Evolutionary conservation across 495 filamentous ascomycete species (phyloP), one percentile per base, ranked within the genome.

Genomic region (Aspergillus indologenus): DNA sequence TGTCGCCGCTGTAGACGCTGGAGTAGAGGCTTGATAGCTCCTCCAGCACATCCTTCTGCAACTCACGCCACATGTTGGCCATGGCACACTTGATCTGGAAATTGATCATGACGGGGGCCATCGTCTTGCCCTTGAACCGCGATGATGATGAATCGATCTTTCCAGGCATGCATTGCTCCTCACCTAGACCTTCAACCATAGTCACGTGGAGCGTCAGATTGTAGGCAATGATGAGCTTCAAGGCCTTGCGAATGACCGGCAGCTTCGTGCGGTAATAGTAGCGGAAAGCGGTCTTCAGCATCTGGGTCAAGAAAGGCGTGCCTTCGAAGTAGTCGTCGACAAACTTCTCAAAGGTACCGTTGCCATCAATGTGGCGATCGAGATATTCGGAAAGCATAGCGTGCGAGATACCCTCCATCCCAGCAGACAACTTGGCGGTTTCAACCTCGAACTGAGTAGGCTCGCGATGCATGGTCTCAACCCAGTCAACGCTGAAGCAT

Each of bases 61-160:
- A 78, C 71, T 95, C 92, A 59, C 92, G 90, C 92, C 92, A 96
- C 89, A 96, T 91, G 65, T 90, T 89, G 29, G 90, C 91, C 79
- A 96, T 85, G 49, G 92, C 92, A 68, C 86, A 90, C 81, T 96
- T 96, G 75, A 96, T 88, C 76, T 96, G 90, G 83, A 96, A 96
- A 79, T 96, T 96, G 84, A 96, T 93, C 91, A 96, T 94, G 61
- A 96, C 90, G 2, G 92, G 92, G 17, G 92, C 92, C 62, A 94
- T 83, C 23, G 85, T 91, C 81, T 93, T 92, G 68, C 92, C 92
- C 58, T 78, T 82, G 81, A 87, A 96, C 61, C 87, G 92, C 56
- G 90, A 93, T 24, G 83, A 79, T 56, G 85, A 79, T 61, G 90
- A 86, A 34, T 90, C 80, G 58, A 96, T 92, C 78, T 87, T 87